These are phyloP conservation scores for Cairneyella variabilis DNA, from an alignment of 495 filamentous ascomycete species.

Conservation along the genomic window DNA sequence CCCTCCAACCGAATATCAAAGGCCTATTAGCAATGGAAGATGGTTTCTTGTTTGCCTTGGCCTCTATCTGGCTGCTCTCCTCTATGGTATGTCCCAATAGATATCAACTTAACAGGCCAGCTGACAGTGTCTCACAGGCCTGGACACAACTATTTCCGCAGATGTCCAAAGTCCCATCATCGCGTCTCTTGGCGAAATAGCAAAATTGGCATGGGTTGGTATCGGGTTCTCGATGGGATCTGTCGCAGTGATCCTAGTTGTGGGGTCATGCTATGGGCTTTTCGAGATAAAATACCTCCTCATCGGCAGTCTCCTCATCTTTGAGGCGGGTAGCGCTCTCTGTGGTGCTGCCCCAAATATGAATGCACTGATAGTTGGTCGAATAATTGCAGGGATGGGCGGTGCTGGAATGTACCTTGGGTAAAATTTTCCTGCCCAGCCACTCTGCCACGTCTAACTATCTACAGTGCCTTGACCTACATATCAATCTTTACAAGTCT, in stretches of 20 bases:
- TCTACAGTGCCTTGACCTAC: constrained; percentile 8
- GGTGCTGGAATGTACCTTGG: constrained; percentile 51
- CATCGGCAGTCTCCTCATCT: constrained; percentile 40
- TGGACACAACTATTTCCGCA: constrained; percentile 60
- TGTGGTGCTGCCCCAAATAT: constrained; percentile 51
- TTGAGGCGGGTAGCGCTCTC: constrained; percentile 46
- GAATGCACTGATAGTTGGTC: constrained; percentile 39
- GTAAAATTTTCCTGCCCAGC: not conserved
- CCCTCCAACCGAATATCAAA: too few relatives aligned
- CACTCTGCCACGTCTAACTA: not conserved
- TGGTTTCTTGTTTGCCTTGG: too few relatives aligned
- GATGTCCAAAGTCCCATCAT: constrained; percentile 51
- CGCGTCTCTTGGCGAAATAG: constrained; percentile 42
- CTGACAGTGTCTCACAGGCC: constrained; percentile 12
- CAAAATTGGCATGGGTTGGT: constrained; percentile 52
- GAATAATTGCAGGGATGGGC: constrained; percentile 36
- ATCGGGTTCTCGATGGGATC: constrained; percentile 49
- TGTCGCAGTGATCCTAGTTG: constrained; percentile 40
- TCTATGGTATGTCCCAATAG: too few relatives aligned
- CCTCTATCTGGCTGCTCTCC: too few relatives aligned
- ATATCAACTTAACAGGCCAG: too few relatives aligned
- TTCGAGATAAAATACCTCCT: constrained; percentile 53
- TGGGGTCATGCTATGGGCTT: constrained; percentile 31
- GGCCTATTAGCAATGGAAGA: too few relatives aligned
- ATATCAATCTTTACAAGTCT: constrained; percentile 30